Base-by-base conservation (phyloP, 2,329 filamentous ascomycete species). In the Teratosphaeria destructans region DNA sequence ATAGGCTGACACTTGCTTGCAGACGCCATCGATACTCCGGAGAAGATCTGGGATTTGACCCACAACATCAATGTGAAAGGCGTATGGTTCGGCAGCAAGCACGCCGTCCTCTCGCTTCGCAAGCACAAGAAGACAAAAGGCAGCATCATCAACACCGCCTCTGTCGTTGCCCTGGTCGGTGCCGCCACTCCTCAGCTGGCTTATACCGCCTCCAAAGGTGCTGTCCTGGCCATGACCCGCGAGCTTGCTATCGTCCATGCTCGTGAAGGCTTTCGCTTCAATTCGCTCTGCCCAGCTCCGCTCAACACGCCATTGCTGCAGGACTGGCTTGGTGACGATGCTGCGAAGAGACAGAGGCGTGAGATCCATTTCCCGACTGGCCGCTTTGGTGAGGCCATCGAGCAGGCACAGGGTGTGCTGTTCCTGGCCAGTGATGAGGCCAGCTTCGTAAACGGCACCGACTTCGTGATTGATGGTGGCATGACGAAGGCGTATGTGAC, bases 11-110 rank as follows among this genome's bases (percentile, higher is more conserved):
- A 58, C 59, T 23, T 52, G 3, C 12, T 26, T 11, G 32, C n/a
- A 73, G 72, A 75, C 74, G 90, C 92, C 55, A 79, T 95, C 72
- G 83, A 87, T 73, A 96, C 91, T 1, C 86, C 89, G 56, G 90
- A 96, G 78, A 85, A 84, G 68, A 92, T 96, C 78, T 96, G 92
- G 92, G 90, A 96, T 70, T 78, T 95, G 66, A 96, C 92, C 4
- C 90, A 95, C 63, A 86, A 85, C 73, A 95, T 96, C 80, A 96
- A 96, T 75, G 92, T 96, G 75, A 96, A 96, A 83, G 92, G 92
- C 52, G 92, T 96, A n/a, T 96, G 92, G 92, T 96, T 85, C 74
- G 92, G 92, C 62, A 87, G 85, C 82, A 96, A 96, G 81, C 90
- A 96, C 74, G 90, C 92, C 6, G 86, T 96, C 32, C 79, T 93